Evolutionary conservation across 208 protist species (phyloP).

Genomic region (Plasmodiophora brassicae): DNA sequence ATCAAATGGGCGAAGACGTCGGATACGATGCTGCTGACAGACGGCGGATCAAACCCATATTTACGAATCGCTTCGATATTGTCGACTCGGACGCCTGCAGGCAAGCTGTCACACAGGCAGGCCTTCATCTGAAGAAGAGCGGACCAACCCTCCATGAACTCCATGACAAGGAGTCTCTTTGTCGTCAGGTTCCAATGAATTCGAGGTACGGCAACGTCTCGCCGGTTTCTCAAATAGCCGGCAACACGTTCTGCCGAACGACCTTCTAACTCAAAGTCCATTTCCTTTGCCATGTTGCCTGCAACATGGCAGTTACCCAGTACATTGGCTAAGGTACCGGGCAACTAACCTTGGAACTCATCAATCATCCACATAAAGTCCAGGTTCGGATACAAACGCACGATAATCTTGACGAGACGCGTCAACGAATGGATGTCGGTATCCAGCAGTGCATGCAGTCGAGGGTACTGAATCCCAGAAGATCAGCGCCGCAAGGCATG

Average conservation of each 20-base stretch:
- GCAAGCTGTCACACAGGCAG: neutral
- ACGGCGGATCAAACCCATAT: neutral
- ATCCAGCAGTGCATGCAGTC: neutral
- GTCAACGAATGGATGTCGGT: neutral
- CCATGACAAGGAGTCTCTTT: conserved; percentile 4
- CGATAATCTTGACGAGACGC: neutral
- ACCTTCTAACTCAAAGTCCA: neutral
- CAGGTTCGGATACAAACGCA: neutral
- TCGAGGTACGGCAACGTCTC: neutral
- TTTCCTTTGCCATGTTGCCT: conserved; percentile 5
- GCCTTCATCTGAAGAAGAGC: neutral
- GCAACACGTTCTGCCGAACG: neutral
- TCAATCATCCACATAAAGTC: conserved; percentile 31
- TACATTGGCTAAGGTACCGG: no score
- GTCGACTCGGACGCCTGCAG: neutral
- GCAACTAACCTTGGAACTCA: neutral
- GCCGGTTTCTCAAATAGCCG: neutral
- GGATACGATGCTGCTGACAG: neutral
- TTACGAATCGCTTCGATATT: neutral
- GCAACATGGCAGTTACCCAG: neutral
- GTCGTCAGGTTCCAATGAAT: neutral
- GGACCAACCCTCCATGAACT: neutral
- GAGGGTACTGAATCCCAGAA: neutral
- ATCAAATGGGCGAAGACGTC: conserved; percentile 20
- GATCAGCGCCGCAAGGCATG: no score